These are phyloP conservation scores for Takakia lepidozioides DNA, from an alignment of 225 moss, liverwort and hornwort species.

Conservation along the genomic window DNA sequence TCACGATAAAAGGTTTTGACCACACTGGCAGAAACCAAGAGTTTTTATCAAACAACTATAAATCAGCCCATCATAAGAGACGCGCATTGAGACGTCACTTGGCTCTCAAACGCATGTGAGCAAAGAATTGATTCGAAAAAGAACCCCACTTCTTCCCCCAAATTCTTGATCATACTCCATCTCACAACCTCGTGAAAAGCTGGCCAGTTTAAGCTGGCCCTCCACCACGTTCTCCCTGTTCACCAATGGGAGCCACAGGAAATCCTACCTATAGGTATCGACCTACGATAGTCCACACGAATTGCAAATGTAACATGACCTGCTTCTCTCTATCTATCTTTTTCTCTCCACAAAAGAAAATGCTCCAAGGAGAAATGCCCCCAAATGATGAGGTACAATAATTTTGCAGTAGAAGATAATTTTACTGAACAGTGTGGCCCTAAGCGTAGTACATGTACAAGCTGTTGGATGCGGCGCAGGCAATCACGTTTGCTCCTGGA, in stretches of 20 bases:
- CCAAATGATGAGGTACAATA: constrained; percentile 7
- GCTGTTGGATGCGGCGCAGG: constrained; percentile 99
- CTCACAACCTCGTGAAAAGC: no score
- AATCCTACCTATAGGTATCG: neutral
- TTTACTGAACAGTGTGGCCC: constrained; percentile 87
- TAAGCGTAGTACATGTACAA: constrained; percentile 99
- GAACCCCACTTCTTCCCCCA: no score
- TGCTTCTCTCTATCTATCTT: constrained; percentile 11
- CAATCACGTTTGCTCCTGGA: constrained; percentile 94
- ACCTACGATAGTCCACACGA: constrained; percentile 7
- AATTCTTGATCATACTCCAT: no score
- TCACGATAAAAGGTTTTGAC: no score
- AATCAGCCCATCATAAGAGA: no score
- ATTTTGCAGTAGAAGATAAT: constrained; percentile 44
- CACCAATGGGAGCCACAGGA: neutral
- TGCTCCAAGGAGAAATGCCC: constrained; percentile 14
- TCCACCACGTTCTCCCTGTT: no score
- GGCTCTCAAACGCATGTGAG: no score
- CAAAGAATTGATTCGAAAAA: no score
- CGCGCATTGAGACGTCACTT: no score
- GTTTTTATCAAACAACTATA: no score
- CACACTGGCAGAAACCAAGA: no score
- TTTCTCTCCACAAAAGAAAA: constrained; percentile 24
- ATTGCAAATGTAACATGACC: constrained; percentile 19
- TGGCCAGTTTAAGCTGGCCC: no score